Evolutionary conservation across 805 yeast genomes (phyloP).

Genomic region (Starmerella bombicola): DNA sequence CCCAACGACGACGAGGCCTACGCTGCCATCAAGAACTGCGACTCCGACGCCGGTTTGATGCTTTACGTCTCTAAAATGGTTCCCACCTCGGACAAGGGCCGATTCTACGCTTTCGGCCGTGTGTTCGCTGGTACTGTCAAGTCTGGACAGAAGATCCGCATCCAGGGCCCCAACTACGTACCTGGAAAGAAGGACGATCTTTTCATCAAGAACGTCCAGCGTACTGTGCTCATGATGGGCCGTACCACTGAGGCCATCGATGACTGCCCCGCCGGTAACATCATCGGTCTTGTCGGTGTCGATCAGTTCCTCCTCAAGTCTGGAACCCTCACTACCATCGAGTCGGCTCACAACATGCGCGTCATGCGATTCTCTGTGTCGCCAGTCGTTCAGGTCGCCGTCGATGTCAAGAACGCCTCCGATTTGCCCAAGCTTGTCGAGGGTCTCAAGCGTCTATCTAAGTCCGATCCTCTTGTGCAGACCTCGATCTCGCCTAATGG

Average conservation of each 20-base stretch:
- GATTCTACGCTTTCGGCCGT: conserved; percentile 99
- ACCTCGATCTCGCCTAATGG: conserved; percentile 81
- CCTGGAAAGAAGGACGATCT: conserved; percentile 98
- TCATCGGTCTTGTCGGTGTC: conserved; percentile 98
- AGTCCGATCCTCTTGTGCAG: conserved; percentile 98
- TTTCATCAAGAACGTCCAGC: conserved; percentile 93
- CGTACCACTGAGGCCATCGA: conserved; percentile 95
- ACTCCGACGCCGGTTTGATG: conserved; percentile 96
- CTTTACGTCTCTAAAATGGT: conserved; percentile 99
- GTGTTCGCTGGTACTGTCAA: conserved; percentile 99
- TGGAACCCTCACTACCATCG: conserved; percentile 96
- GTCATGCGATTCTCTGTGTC: conserved; percentile 99
- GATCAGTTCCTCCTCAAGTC: conserved; percentile 99
- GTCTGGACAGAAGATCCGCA: conserved; percentile 98
- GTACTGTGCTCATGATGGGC: conserved; percentile 99
- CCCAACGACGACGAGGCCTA: conserved; percentile 79
- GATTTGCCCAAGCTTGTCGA: conserved; percentile 99
- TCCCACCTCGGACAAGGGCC: conserved; percentile 99
- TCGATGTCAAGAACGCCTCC: conserved; percentile 98
- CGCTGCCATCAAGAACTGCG: conserved; percentile 93
- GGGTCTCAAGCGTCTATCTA: conserved; percentile 99
- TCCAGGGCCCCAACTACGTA: conserved; percentile 98
- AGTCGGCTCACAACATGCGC: conserved; percentile 97
- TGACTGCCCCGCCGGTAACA: conserved; percentile 99
- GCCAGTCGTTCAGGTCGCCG: conserved; percentile 99